A percentile compares a stretch with the other conserved stretches of the same genome.
Conservation (phyloP, 2,329 filamentous ascomycete genomes). For the Thyridium curvatum region DNA sequence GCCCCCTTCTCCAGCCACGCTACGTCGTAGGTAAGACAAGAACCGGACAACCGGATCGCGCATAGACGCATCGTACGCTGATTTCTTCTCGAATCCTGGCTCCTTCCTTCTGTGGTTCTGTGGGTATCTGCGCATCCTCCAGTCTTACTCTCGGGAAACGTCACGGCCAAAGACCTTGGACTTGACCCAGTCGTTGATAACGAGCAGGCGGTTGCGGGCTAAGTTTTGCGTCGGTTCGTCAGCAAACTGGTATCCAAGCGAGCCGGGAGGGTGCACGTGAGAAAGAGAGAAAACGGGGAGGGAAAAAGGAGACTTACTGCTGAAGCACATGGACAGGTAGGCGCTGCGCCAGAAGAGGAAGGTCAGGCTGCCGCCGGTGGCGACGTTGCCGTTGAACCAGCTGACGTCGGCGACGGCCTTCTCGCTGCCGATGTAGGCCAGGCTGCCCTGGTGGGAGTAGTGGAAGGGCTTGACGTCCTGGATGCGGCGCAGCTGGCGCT, state of each 20-base stretch:
- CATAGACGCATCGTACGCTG: too few species aligned
- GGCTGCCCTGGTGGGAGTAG: conserved; percentile 94
- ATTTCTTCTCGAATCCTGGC: too few species aligned
- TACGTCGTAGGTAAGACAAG: too few species aligned
- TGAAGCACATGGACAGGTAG: conserved; percentile 99
- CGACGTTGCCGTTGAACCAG: conserved; percentile 96
- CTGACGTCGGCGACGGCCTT: conserved; percentile 93
- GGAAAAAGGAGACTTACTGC: conserved; percentile 61
- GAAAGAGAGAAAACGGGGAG: neutral
- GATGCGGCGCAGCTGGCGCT: conserved; percentile 80
- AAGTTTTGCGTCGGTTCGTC: conserved; percentile 8
- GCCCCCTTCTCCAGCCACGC: too few species aligned
- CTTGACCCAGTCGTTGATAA: conserved; percentile 93
- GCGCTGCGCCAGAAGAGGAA: conserved; percentile 98
- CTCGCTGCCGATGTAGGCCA: conserved; percentile 97
- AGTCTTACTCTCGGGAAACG: conserved; percentile 76
- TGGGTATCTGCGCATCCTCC: neutral
- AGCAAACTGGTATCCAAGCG: conserved; percentile 4
- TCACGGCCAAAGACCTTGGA: conserved; percentile 95
- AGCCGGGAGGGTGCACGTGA: conserved; percentile 5
- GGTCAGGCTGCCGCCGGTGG: conserved; percentile 85
- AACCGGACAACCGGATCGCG: too few species aligned
- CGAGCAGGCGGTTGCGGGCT: conserved; percentile 92
- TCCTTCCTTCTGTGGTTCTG: too few species aligned
- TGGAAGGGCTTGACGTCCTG: conserved; percentile 97